Percentiles rank a stretch among this genome's conserved stretches.
Conservation (phyloP, 2,329 filamentous ascomycete genomes). For the Byssoonygena ceratinophila region DNA sequence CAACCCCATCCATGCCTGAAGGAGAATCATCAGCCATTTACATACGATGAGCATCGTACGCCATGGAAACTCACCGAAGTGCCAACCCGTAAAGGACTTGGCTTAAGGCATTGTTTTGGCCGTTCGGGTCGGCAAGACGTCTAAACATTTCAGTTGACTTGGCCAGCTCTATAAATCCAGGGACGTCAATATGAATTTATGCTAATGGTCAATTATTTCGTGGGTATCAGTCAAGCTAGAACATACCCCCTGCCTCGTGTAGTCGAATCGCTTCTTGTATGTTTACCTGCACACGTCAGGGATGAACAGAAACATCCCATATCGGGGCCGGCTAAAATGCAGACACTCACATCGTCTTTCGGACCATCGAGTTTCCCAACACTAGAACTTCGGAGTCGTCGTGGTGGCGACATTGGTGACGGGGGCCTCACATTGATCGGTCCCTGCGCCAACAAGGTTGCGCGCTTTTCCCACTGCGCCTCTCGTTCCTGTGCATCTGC, state of each 20-base stretch:
- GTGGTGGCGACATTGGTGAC: neutral
- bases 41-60: neutral
- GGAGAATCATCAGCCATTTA: conserved; percentile 18
- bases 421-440: conserved; percentile 34
- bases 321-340: neutral
- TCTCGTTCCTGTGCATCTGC: conserved; percentile 48
- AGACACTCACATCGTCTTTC: conserved; percentile 29
- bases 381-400: conserved; percentile 24
- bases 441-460: conserved; percentile 68
- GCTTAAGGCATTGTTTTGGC: conserved; percentile 82
- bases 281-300: conserved; percentile 36
- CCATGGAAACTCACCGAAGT: conserved; percentile 50
- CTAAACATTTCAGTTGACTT: conserved; percentile 78
- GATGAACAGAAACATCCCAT: neutral
- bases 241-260: conserved; percentile 63
- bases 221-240: neutral
- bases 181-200: neutral
- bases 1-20: conserved; percentile 87
- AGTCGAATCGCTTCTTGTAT: conserved; percentile 94
- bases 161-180: conserved; percentile 47
- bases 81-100: conserved; percentile 94
- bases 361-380: conserved; percentile 24
- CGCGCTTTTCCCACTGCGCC: conserved; percentile 81
- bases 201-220: neutral
- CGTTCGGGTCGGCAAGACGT: conserved; percentile 67